phyloP scores from a whole-genome alignment of 257 asterid genomes.

The Cruciata laevipes region DNA sequence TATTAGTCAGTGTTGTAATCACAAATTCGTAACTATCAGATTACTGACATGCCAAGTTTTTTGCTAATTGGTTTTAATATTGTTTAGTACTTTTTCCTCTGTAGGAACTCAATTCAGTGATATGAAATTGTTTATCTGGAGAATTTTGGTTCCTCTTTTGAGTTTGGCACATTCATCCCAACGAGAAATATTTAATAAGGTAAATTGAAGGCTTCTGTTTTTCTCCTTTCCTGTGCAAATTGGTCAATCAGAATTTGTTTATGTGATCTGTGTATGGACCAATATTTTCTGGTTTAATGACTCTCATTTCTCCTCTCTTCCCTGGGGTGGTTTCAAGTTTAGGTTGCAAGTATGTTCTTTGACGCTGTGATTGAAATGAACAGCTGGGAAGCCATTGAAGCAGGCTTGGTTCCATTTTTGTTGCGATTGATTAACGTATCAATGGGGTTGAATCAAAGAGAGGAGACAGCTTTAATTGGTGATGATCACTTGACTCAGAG shows the following conservation, averaged over 20 bases:
- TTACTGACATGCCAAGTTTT: neutral
- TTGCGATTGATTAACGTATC: slow-evolving; percentile 69
- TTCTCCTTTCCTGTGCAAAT: neutral
- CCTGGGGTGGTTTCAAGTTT: slow-evolving; percentile 17
- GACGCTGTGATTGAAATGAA: slow-evolving; percentile 53
- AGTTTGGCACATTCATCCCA: slow-evolving; percentile 46
- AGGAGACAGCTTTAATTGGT: slow-evolving; percentile 34
- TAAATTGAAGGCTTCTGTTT: slow-evolving; percentile 20
- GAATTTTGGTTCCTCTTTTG: slow-evolving; percentile 54
- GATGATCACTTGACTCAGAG: slow-evolving; percentile 23
- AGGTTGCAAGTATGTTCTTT: slow-evolving; percentile 65
- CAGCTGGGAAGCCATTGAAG: slow-evolving; percentile 68
- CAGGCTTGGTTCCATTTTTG: slow-evolving; percentile 57
- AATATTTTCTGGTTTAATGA: slow-evolving; percentile 8
- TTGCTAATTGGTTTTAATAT: neutral
- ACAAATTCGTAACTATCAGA: neutral
- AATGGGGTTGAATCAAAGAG: slow-evolving; percentile 52
- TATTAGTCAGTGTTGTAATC: neutral
- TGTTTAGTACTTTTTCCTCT: slow-evolving; percentile 3
- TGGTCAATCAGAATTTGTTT: neutral
- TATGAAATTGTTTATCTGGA: slow-evolving; percentile 52
- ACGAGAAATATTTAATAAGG: slow-evolving; percentile 59
- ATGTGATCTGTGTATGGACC: slow-evolving; percentile 9
- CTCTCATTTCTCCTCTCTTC: slow-evolving; percentile 6
- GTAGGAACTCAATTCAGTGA: slow-evolving; percentile 42